Evolutionary conservation across 2,329 filamentous ascomycete species (phyloP).

Genomic region (Trichoderma endophyticum): DNA sequence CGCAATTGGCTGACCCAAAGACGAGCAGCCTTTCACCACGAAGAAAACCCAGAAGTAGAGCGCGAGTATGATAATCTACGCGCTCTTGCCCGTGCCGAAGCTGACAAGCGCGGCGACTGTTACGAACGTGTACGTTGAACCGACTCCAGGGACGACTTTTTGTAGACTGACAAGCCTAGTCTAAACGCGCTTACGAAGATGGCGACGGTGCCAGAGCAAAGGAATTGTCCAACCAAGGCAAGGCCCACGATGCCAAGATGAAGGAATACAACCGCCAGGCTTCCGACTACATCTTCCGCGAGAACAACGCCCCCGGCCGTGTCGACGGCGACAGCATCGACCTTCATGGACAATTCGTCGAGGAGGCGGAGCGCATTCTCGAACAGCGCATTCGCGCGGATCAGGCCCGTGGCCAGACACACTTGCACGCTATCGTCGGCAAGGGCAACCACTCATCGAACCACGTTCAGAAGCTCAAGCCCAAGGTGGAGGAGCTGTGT

Average conservation of each 20-base stretch:
- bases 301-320: constrained; percentile 79
- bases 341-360: constrained; percentile 89
- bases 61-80: constrained; percentile 90
- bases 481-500: constrained; percentile 86
- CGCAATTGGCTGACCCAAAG: constrained; percentile 10
- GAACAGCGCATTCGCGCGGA: constrained; percentile 81
- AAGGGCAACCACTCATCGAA: constrained; percentile 84
- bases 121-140: constrained; percentile 62
- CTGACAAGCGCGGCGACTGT: constrained; percentile 71
- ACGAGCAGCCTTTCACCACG: constrained; percentile 69
- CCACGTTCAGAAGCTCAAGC: constrained; percentile 91
- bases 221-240: constrained; percentile 78
- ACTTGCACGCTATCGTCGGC: constrained; percentile 93
- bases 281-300: constrained; percentile 89
- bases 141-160: background rate
- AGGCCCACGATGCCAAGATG: constrained; percentile 78
- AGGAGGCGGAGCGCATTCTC: constrained; percentile 89
- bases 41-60: constrained; percentile 65
- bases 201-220: constrained; percentile 86
- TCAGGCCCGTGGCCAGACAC: constrained; percentile 67
- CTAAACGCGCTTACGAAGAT: constrained; percentile 72
- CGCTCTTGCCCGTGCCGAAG: constrained; percentile 76
- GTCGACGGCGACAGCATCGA: constrained; percentile 83
- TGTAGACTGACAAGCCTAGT: background rate
- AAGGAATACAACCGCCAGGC: constrained; percentile 88